Evolutionary conservation across 768 basidiomycete genomes (phyloP), one percentile per base, ranked within the genome.

Genomic region (Gymnopilus dilepis): DNA sequence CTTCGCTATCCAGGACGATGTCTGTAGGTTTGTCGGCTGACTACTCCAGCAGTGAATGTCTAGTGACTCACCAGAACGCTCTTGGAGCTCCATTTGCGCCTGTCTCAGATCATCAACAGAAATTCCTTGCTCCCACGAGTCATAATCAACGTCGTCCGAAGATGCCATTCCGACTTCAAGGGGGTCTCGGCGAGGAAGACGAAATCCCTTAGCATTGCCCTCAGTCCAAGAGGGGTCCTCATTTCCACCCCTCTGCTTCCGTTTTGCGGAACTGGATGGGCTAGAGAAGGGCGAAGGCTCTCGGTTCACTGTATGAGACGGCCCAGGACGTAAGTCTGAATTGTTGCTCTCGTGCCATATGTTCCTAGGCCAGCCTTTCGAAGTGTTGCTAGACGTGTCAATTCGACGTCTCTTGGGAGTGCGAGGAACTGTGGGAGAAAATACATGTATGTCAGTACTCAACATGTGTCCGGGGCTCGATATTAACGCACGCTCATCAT

Each of bases 121-220:
- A 1, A 70, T 61, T 1, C 66, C 65, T 19, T 66, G 67, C 42
- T 77, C 76, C 76, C 76, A 76, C 12, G 33, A 61, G 57, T 69
- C 68, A 34, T 70, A 72, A 52, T 72, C 71, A 26, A 68, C 63
- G 12, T 50, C 57, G 22, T 58, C 57, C 37, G 52, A 54, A 13
- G 52, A 8, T 7, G n/a, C 6, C 52, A 50, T 26, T 26, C 21
- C 15, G n/a, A 38, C 19, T 7, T 2, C 13, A 19, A 15, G 11
- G 28, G 22, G 34, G 11, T 22, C 9, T 21, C 6, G 31, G 17
- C 34, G 37, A 6, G 41, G 26, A 24, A 43, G 26, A 11, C 33
- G 28, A 33, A 17, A 38, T 37, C 43, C 40, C 43, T 43, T 48
- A 57, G 22, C 2, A 40, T 65, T 43, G 37, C 21, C 42, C 33